Evolutionary conservation across 768 basidiomycete genomes (phyloP).

Genomic region (Scleroderma bovista): DNA sequence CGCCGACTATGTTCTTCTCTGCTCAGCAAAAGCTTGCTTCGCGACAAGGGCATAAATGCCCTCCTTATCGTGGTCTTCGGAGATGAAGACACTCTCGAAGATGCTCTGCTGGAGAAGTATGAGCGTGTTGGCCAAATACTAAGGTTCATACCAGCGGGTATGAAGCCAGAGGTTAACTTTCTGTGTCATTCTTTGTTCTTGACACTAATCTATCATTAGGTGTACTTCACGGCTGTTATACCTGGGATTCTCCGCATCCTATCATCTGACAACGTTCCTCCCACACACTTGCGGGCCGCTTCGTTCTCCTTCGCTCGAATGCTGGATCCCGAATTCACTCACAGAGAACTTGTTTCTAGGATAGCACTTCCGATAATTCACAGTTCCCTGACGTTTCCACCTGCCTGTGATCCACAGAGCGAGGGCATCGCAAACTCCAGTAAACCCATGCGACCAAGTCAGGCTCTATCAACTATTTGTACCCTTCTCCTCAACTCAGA

Average conservation of each 20-base stretch:
- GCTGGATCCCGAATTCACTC: constrained; percentile 34
- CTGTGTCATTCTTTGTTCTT: not conserved
- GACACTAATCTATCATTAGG: constrained; percentile 33
- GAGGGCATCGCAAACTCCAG: not conserved
- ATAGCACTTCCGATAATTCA: constrained; percentile 50
- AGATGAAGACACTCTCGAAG: constrained; percentile 47
- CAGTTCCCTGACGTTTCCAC: constrained; percentile 36
- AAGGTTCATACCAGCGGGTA: constrained; percentile 52
- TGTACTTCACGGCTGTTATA: constrained; percentile 52
- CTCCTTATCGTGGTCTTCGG: constrained; percentile 67
- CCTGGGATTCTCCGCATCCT: constrained; percentile 53
- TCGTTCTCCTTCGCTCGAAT: constrained; percentile 68
- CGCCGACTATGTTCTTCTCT: constrained; percentile 56
- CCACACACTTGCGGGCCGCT: constrained; percentile 51
- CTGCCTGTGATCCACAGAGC: not conserved
- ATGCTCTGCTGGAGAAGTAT: constrained; percentile 60
- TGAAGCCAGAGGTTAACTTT: constrained; percentile 47
- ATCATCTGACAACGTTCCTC: constrained; percentile 25
- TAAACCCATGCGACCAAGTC: constrained; percentile 24
- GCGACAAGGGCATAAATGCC: constrained; percentile 64
- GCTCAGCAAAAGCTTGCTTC: constrained; percentile 64
- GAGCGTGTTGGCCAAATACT: constrained; percentile 67
- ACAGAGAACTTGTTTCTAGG: constrained; percentile 13
- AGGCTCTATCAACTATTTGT: constrained; percentile 46
- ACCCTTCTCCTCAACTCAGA: constrained; percentile 69